phyloP scores from a whole-genome alignment of 1,139 yeast genomes.

The Geotrichum bryndzae region DNA sequence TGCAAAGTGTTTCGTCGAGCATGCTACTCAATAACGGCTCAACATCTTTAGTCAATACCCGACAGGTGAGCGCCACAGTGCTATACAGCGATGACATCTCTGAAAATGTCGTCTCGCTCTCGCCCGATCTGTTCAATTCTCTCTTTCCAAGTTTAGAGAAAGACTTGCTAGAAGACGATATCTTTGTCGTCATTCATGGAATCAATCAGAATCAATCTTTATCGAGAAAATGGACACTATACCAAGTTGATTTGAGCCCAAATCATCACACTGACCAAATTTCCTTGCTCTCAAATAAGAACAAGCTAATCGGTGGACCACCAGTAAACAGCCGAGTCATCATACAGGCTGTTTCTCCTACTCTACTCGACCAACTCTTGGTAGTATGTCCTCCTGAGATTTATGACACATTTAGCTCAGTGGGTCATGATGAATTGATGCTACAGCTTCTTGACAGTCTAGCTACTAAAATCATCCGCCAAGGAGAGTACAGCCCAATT shows the following conservation, averaged over 20 bases:
- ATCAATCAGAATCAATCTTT: neutral
- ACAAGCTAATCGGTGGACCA: conserved; percentile 9
- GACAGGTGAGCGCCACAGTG: neutral
- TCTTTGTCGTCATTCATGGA: conserved; percentile 8
- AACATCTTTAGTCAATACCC: neutral
- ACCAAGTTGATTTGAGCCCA: conserved; percentile 1
- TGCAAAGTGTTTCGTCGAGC: neutral
- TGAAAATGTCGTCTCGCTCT: conserved; percentile 4
- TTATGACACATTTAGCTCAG: conserved; percentile 20
- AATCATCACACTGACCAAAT: neutral
- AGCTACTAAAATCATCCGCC: conserved; percentile 25
- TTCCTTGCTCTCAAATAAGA: conserved; percentile 2
- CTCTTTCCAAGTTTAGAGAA: neutral
- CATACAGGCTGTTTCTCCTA: conserved; percentile 10
- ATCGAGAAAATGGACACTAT: conserved; percentile 9
- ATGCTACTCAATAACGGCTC: neutral
- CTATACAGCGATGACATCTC: conserved; percentile 5
- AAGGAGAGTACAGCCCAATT: conserved; percentile 27
- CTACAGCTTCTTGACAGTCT: conserved; percentile 12
- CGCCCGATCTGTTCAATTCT: conserved; percentile 5
- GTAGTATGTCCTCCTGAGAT: conserved; percentile 24
- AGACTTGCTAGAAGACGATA: neutral
- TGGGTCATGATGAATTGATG: conserved; percentile 14
- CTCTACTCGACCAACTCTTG: conserved; percentile 23
- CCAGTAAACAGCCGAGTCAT: conserved; percentile 6